These are phyloP conservation scores for Tulasnella sp. DNA, from an alignment of 768 basidiomycete genomes.

Conservation along the genomic window DNA sequence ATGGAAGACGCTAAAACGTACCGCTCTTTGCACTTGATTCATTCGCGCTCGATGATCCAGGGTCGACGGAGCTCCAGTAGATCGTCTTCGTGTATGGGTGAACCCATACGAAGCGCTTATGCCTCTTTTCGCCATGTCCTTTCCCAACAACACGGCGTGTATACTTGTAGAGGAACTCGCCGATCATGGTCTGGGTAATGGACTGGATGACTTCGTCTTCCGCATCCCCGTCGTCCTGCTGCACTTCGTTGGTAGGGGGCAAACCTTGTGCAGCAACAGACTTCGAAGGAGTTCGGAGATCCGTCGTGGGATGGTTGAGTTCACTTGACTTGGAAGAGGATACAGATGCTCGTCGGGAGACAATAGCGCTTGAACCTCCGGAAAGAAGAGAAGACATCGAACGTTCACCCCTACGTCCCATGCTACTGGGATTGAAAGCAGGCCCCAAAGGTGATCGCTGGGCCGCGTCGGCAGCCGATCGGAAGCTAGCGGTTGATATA, in stretches of 20 bases:
- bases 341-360: conserved; percentile 70
- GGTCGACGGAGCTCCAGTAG: conserved; percentile 94
- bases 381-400: conserved; percentile 64
- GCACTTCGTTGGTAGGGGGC: background rate
- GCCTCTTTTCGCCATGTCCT: conserved; percentile 79
- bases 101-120: conserved; percentile 99
- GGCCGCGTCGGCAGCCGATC: conserved; percentile 54
- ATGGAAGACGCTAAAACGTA: conserved; percentile 37
- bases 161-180: conserved; percentile 97
- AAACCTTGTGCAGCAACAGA: background rate
- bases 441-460: conserved; percentile 19
- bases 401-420: conserved; percentile 32
- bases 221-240: conserved; percentile 41
- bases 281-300: conserved; percentile 17
- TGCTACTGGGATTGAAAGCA: conserved; percentile 8
- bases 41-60: conserved; percentile 74
- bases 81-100: conserved; percentile 97
- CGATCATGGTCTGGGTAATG: conserved; percentile 99
- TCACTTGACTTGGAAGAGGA: conserved; percentile 42
- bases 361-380: conserved; percentile 43
- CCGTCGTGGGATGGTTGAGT: conserved; percentile 20
- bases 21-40: conserved; percentile 96
- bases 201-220: conserved; percentile 90
- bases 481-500: conserved; percentile 74
- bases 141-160: conserved; percentile 82